Conservation (phyloP, 2,329 filamentous ascomycete species). For the Lithohypha guttulata region DNA sequence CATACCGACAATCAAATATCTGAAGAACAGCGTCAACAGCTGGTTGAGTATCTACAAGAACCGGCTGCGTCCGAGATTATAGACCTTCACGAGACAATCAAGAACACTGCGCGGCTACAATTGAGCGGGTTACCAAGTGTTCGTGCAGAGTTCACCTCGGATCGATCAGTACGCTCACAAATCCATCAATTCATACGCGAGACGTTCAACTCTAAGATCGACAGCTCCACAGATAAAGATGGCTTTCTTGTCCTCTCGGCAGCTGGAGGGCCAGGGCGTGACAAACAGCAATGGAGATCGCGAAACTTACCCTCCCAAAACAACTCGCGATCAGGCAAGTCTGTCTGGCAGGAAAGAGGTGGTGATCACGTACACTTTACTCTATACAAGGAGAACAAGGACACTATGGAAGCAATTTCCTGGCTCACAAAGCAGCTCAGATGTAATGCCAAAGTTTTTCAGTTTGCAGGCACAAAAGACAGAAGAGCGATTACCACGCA, state of each 20-base stretch:
- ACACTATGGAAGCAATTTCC: constrained; percentile 82
- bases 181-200: constrained; percentile 60
- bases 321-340: constrained; percentile 30
- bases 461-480: constrained; percentile 86
- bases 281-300: constrained; percentile 25
- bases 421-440: constrained; percentile 65
- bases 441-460: constrained; percentile 56
- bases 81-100: constrained; percentile 44
- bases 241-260: constrained; percentile 48
- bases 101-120: constrained; percentile 44
- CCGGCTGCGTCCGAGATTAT: constrained; percentile 36
- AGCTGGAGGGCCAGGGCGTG: constrained; percentile 27
- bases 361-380: constrained; percentile 83
- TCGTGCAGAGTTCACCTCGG: constrained; percentile 42
- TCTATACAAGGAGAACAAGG: constrained; percentile 92
- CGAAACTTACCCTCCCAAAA: constrained; percentile 22
- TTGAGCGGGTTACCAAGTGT: constrained; percentile 43
- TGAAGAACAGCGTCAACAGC: constrained; percentile 35
- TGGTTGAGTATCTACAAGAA: constrained; percentile 24
- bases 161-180: constrained; percentile 51
- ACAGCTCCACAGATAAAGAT: constrained; percentile 64
- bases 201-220: constrained; percentile 67
- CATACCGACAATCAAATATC: constrained; percentile 16
- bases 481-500: constrained; percentile 77
- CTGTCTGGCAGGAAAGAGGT: constrained; percentile 55